Evolutionary conservation across 2,329 filamentous ascomycete genomes (phyloP).

Genomic region (Phaeosphaeriaceae sp.): DNA sequence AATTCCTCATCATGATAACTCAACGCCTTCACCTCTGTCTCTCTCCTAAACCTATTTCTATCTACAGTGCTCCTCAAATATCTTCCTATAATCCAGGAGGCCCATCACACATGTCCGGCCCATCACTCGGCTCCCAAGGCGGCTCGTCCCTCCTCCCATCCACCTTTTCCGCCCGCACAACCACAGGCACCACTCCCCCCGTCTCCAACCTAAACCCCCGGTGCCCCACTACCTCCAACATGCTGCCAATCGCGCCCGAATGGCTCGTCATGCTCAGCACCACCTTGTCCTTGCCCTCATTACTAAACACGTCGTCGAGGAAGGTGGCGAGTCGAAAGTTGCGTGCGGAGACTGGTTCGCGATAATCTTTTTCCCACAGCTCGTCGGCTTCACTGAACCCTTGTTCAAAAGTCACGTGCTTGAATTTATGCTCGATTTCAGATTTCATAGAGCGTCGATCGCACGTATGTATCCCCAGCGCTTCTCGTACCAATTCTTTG

Average conservation of each 20-base stretch:
- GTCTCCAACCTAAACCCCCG: constrained; percentile 67
- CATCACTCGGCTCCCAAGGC: constrained; percentile 41
- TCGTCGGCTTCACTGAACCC: constrained; percentile 67
- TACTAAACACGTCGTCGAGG: constrained; percentile 62
- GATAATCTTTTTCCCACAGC: constrained; percentile 57
- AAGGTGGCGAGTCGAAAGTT: constrained; percentile 42
- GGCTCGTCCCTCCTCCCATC: constrained; percentile 36
- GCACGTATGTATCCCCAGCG: constrained; percentile 73
- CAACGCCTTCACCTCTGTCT: too few relatives aligned
- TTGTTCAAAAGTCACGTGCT: constrained; percentile 63
- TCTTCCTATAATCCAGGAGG: constrained; percentile 16
- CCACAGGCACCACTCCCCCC: constrained; percentile 72
- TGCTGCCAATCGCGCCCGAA: constrained; percentile 64
- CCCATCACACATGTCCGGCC: constrained; percentile 36
- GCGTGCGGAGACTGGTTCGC: constrained; percentile 37
- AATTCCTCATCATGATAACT: too few relatives aligned
- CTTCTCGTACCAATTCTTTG: constrained; percentile 72
- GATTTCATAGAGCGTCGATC: constrained; percentile 66
- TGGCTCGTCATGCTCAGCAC: constrained; percentile 66
- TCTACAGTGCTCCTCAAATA: too few relatives aligned
- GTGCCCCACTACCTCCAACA: constrained; percentile 66
- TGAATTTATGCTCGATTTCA: constrained; percentile 60
- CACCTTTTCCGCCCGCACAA: constrained; percentile 66
- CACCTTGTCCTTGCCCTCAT: constrained; percentile 54
- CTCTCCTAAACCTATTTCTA: too few relatives aligned